Evolutionary conservation across 2,329 filamentous ascomycete species (phyloP), one percentile per base, ranked within the genome.

Genomic region (Pyrenochaeta sp.): DNA sequence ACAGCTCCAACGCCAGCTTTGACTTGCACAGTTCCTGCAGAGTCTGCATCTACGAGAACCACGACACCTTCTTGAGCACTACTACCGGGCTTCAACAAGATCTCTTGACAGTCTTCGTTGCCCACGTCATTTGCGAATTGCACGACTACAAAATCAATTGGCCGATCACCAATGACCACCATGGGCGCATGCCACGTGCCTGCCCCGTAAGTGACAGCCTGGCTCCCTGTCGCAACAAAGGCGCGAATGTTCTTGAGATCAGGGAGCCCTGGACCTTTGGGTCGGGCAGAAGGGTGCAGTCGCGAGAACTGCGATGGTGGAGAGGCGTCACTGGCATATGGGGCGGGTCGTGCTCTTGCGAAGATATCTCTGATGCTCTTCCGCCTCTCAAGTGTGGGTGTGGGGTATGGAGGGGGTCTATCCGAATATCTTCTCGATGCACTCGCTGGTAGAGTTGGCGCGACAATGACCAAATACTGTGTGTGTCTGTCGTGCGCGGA

Each of bases 171-270:
- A 35, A 97, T 72, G 11, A 90, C 91, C 10, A 91, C 88, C 93
- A 99, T 97, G 0, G 94, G 94, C 49, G 93, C 91, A 76, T 99
- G 94, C 93, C 87, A 99, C 40, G 91, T 96, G 4, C 90, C 94
- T 1, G 89, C 85, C 1, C 83, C 90, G 69, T 97, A 99, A 3
- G 91, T 96, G 10, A 99, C 90, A 8, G 90, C 92, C 74, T 96
- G 90, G 17, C 81, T 79, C 3, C 84, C 86, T 35, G 80, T 82
- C 1, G 89, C 92, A 41, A 95, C 74, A 67, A 96, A 99, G 0
- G 91, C 93, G 55, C 78, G 81, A 26, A 96, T 60, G 7, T 81
- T 79, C 15, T 70, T 67, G 27, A 96, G 65, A 69, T 96, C 90
- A 0, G 94, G 93, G 13, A 90, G 69, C 0, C 86, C 86, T 58